Conservation (phyloP, 78 protist species). For the Salpingoeca rosetta region DNA sequence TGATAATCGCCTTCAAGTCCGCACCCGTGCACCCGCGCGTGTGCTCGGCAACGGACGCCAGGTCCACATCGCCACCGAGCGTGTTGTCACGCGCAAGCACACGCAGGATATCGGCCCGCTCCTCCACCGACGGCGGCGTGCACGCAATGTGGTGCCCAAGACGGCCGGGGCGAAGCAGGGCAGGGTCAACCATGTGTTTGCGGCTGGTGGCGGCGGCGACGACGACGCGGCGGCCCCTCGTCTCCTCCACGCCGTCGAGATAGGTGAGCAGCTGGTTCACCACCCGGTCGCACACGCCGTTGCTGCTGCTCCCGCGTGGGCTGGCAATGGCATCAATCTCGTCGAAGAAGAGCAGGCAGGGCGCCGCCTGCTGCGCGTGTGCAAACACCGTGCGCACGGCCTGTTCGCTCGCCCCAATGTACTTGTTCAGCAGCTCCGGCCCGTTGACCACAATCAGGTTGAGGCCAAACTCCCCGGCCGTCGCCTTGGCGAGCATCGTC, state of each 20-base stretch:
- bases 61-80: neutral
- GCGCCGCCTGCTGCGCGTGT: constrained; percentile 71
- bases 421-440: constrained; percentile 90
- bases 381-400: constrained; percentile 67
- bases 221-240: constrained; percentile 63
- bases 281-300: constrained; percentile 88
- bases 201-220: constrained; percentile 83
- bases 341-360: constrained; percentile 88
- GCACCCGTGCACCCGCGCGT: constrained; percentile 45
- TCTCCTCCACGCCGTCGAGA: constrained; percentile 86
- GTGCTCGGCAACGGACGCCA: neutral
- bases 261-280: constrained; percentile 84
- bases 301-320: constrained; percentile 51
- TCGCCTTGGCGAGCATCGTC: constrained; percentile 63
- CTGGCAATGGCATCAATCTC: constrained; percentile 87
- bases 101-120: constrained; percentile 40
- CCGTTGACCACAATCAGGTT: constrained; percentile 79
- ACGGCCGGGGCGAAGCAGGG: constrained; percentile 92
- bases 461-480: constrained; percentile 72
- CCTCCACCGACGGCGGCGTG: constrained; percentile 41
- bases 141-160: constrained; percentile 60
- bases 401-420: constrained; percentile 82
- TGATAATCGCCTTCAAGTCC: constrained; percentile 54
- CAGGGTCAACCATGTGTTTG: constrained; percentile 86
- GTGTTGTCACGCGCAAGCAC: constrained; percentile 13